phyloP scores from a whole-genome alignment of 176 grass and related monocot genomes.

The Oryza rufipogon region DNA sequence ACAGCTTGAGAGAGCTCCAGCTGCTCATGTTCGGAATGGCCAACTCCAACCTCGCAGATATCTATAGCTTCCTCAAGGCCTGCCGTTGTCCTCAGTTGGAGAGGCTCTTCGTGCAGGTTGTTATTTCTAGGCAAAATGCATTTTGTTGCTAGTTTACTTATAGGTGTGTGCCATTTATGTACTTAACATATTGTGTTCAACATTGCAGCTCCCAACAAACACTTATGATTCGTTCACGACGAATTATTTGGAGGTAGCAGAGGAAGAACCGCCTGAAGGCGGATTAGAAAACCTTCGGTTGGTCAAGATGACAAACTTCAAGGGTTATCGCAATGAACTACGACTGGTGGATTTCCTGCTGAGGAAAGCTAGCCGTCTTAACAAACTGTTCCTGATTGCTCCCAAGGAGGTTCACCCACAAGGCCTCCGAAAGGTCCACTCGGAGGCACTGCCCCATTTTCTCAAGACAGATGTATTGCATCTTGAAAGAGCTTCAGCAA shows the following conservation, averaged over 20 bases:
- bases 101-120: conserved; percentile 85
- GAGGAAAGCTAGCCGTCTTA: conserved; percentile 53
- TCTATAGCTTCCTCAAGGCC: conserved; percentile 77
- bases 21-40: conserved; percentile 83
- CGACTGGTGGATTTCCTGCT: conserved; percentile 73
- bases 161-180: neutral
- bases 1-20: conserved; percentile 68
- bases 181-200: conserved; percentile 20
- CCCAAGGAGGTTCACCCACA: conserved; percentile 60
- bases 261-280: conserved; percentile 71
- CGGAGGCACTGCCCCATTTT: conserved; percentile 42
- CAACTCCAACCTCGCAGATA: conserved; percentile 78
- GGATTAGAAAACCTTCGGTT: conserved; percentile 69
- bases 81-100: conserved; percentile 64
- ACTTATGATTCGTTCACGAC: conserved; percentile 62
- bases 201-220: conserved; percentile 74
- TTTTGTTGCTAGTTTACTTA: conserved; percentile 17
- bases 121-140: conserved; percentile 4
- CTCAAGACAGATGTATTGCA: conserved; percentile 42
- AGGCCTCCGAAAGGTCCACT: conserved; percentile 49
- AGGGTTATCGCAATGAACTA: conserved; percentile 79
- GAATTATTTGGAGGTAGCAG: conserved; percentile 68
- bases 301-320: conserved; percentile 86
- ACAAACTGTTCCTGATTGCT: conserved; percentile 57
- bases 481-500: conserved; percentile 62